Base-by-base conservation (phyloP, 306 rosid genomes). In the Fagus sylvatica region DNA sequence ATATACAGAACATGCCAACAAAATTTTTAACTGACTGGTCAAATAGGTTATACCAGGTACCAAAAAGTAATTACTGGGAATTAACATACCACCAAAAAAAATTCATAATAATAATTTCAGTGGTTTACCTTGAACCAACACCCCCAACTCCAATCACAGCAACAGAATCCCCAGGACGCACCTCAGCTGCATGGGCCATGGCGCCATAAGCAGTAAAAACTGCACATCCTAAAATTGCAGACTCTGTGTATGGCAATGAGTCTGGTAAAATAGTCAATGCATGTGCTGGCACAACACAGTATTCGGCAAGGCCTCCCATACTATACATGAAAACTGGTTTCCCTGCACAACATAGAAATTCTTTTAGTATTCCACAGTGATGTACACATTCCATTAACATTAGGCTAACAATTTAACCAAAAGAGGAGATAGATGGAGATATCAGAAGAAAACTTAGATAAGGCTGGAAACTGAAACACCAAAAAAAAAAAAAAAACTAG, bases 271-370 rank as follows among this genome's bases (percentile, higher is more conserved):
- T 74, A 64, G 91, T 6, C 85, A 95, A 81, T 15, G 83, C 98
- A 90, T 92, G 79, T 75, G 93, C 98, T 51, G 98, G 98, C 76
- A 91, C 97, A 76, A 95, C 96, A 81, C 98, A 95, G 78, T 88
- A 92, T 84, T 95, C 98, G 6, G 98, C 98, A 83, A 95, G 97
- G 80, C 98, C 97, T 69, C 97, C 98, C 98, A 92, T 95, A 72
- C 98, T 89, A 73, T 89, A 92, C 98, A 95, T 95, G 76, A 51
- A 95, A 34, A 86, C 87, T 4, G 98, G 98, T 80, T 89, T 90
- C 70, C 97, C 98, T 95, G 56, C 83, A 91, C 73, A 77, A 61
- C 46, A 81, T 12, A 51, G 2, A 69, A 60, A 17, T 59, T 48
- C 48, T 74, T 79, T 85, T 71, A 76, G 85, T 66, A 74, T 74